Evolutionary conservation across 2,329 filamentous ascomycete species (phyloP).

Genomic region (Xylaria sp.): DNA sequence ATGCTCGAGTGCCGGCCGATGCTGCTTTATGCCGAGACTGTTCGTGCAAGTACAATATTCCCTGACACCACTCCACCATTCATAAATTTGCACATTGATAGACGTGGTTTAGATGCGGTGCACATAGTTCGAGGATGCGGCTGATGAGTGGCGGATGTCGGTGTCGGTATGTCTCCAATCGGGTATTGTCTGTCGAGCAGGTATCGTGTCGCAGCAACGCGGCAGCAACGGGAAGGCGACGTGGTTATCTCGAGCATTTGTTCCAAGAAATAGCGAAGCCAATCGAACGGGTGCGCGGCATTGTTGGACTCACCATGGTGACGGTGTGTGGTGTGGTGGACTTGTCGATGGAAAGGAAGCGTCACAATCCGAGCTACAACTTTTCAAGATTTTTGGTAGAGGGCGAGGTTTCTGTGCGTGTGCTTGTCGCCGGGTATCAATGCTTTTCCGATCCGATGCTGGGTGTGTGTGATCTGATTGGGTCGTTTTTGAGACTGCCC

Average conservation of each 20-base stretch:
- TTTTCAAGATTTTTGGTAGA: constrained; percentile 41
- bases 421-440: constrained; percentile 30
- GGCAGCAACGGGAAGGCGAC: constrained; percentile 4
- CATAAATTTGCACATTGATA: neutral
- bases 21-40: neutral
- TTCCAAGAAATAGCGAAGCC: constrained; percentile 27
- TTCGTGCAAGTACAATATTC: neutral
- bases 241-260: constrained; percentile 37
- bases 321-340: constrained; percentile 38
- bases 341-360: constrained; percentile 39
- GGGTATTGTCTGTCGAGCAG: neutral
- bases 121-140: neutral
- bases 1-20: constrained; percentile 33
- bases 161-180: neutral
- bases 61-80: neutral
- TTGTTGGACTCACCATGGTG: constrained; percentile 39
- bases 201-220: constrained; percentile 12
- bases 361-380: constrained; percentile 36
- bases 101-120: neutral
- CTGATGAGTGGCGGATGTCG: neutral
- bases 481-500: constrained; percentile 37
- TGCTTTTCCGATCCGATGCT: constrained; percentile 39
- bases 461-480: constrained; percentile 30
- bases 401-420: constrained; percentile 38
- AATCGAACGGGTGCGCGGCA: constrained; percentile 17